Evolutionary conservation across 2,329 filamentous ascomycete species (phyloP).

Genomic region (Neofusicoccum ribis): DNA sequence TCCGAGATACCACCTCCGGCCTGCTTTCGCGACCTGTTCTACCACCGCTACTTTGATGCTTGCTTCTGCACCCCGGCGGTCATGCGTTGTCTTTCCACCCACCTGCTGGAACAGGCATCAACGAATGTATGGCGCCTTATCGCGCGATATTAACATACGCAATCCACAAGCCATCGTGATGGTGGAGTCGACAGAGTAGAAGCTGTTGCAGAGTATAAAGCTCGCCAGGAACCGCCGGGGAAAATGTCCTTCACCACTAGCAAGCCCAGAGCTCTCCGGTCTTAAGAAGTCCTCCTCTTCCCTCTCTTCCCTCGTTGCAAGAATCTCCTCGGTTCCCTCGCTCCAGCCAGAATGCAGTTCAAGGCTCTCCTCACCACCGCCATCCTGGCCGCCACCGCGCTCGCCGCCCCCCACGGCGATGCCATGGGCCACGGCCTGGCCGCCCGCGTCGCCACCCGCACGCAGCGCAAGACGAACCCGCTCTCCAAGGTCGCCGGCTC

Average conservation of each 20-base stretch:
- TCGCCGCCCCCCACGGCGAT: constrained; percentile 47
- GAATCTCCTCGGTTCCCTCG: no score
- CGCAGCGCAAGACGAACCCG: constrained; percentile 22
- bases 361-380: not conserved
- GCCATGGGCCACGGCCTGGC: constrained; percentile 32
- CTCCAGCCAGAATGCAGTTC: no score
- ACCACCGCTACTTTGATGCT: no score
- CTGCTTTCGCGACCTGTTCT: no score
- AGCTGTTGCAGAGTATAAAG: not conserved
- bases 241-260: not conserved
- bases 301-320: no score
- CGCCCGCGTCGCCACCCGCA: constrained; percentile 35
- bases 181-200: not conserved
- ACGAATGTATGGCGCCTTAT: constrained; percentile 1
- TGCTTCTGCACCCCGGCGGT: not conserved
- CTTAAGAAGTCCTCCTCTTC: not conserved
- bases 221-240: not conserved
- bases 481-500: constrained; percentile 57
- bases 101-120: constrained; percentile 5
- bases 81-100: not conserved
- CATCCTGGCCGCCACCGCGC: constrained; percentile 43
- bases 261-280: not conserved
- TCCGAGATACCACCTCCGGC: no score
- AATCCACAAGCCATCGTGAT: not conserved
- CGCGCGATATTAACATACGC: not conserved